Evolutionary conservation across 1,139 yeast species (phyloP).

Genomic region (Pichia kudriavzevii): DNA sequence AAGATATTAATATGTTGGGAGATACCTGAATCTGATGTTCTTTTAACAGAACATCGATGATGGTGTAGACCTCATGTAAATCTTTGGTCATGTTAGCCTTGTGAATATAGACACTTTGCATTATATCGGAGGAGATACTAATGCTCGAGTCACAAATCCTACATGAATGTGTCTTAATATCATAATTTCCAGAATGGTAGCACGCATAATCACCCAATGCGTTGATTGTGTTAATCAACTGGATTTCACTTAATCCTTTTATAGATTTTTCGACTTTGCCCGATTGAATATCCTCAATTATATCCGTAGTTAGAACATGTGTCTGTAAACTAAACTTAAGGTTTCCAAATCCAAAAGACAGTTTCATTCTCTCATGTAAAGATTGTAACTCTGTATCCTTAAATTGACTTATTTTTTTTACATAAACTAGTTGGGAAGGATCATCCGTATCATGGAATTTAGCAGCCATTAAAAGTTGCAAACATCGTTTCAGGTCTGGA

Average conservation of each 20-base stretch:
- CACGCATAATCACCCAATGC: conserved; percentile 42
- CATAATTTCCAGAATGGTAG: conserved; percentile 30
- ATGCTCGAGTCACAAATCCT: conserved; percentile 32
- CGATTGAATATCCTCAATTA: conserved; percentile 3
- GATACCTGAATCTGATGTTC: conserved; percentile 20
- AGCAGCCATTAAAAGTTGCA: conserved; percentile 9
- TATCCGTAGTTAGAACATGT: conserved; percentile 1
- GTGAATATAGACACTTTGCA: conserved; percentile 22
- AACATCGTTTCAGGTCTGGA: conserved; percentile 18
- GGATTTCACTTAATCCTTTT: background rate
- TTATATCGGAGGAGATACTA: conserved; percentile 18
- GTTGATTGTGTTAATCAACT: conserved; percentile 26
- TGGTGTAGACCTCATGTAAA: conserved; percentile 18
- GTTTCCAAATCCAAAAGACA: background rate
- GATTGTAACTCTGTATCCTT: conserved; percentile 5
- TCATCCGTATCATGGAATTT: conserved; percentile 3
- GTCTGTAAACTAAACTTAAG: conserved; percentile 2
- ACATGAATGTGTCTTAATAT: conserved; percentile 33
- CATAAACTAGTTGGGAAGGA: background rate
- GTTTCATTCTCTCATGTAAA: conserved; percentile 1
- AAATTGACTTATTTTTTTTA: background rate
- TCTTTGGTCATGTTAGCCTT: conserved; percentile 23
- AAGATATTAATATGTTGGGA: conserved; percentile 32
- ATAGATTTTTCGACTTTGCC: background rate
- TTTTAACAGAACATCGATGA: background rate